Percentiles rank a stretch among this genome's conserved stretches.
Evolutionary conservation across 345 rosid species (phyloP).

Genomic region (Brassica nigra): DNA sequence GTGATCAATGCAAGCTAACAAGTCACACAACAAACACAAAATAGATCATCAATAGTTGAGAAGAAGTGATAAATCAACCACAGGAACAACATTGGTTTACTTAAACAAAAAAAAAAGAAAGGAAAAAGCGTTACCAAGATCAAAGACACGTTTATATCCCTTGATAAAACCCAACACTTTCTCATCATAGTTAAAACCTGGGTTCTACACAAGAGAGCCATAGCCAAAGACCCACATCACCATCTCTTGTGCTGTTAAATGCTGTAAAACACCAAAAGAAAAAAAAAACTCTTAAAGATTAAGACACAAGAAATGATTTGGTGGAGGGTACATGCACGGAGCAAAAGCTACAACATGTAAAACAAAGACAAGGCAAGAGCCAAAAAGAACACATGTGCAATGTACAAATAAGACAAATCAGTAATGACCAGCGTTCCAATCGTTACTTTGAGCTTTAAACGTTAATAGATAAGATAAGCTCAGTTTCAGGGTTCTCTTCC

Average conservation of each 20-base stretch:
- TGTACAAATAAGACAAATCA: conserved; percentile 18
- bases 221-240: conserved; percentile 98
- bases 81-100: neutral
- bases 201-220: conserved; percentile 99
- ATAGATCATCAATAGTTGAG: neutral
- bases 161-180: conserved; percentile 78
- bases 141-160: conserved; percentile 91
- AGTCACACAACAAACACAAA: conserved; percentile 11
- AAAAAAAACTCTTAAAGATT: neutral
- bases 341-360: neutral
- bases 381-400: conserved; percentile 24
- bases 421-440: conserved; percentile 24
- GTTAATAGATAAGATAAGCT: conserved; percentile 5
- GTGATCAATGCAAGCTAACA: conserved; percentile 93
- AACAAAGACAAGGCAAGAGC: neutral
- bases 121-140: conserved; percentile 61
- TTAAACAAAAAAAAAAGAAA: neutral
- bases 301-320: conserved; percentile 1
- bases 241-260: conserved; percentile 53
- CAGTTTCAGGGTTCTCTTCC: conserved; percentile 6
- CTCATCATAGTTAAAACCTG: conserved; percentile 91
- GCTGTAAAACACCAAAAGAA: conserved; percentile 2
- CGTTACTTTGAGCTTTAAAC: conserved; percentile 6
- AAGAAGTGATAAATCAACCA: neutral
- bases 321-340: neutral